phyloP scores from a whole-genome alignment of 345 rosid genomes.

The Boechera stricta region DNA sequence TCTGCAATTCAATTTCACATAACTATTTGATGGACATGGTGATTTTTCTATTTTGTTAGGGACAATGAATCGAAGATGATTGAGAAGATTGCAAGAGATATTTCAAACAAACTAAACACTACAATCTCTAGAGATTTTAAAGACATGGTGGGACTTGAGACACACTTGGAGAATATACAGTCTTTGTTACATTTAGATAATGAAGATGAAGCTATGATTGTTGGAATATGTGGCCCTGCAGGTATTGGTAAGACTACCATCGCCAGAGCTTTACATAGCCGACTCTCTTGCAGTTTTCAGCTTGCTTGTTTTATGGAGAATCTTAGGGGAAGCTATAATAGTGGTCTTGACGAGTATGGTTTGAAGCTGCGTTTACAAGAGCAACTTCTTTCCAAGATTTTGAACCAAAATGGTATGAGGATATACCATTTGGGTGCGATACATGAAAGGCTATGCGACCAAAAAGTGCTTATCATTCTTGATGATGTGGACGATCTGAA shows the following conservation, averaged over 20 bases:
- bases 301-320: slow-evolving; percentile 19
- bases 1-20: too few relatives aligned
- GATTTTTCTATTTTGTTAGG: too few relatives aligned
- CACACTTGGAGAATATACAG: background rate
- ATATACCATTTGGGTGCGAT: background rate
- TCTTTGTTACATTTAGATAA: slow-evolving; percentile 14
- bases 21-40: too few relatives aligned
- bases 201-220: background rate
- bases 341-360: slow-evolving; percentile 3
- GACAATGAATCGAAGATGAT: background rate
- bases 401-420: background rate
- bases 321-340: background rate
- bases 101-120: background rate
- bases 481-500: slow-evolving; percentile 7
- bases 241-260: slow-evolving; percentile 28
- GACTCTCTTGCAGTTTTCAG: background rate
- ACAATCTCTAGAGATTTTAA: background rate
- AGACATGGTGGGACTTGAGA: slow-evolving; percentile 1
- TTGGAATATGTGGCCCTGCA: background rate
- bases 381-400: slow-evolving; percentile 7
- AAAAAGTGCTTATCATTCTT: slow-evolving; percentile 27
- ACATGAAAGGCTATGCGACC: too few relatives aligned
- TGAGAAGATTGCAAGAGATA: background rate
- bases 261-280: background rate
- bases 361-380: background rate